These are phyloP conservation scores for Saccharomyces hybrid DNA, from an alignment of 1,139 yeast genomes.

Conservation along the genomic window DNA sequence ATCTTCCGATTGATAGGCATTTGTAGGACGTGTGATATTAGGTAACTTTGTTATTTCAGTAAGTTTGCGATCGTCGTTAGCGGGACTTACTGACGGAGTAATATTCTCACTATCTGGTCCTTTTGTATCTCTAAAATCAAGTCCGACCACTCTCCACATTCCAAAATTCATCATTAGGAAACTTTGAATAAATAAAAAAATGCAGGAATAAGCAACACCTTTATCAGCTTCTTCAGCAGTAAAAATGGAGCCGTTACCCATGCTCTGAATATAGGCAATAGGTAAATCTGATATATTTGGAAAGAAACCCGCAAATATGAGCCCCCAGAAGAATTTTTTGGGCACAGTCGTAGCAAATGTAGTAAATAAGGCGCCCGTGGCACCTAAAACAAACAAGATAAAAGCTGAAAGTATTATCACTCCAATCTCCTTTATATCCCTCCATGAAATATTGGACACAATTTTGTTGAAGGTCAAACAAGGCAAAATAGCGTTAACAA, in stretches of 20 bases:
- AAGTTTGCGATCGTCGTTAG: background rate
- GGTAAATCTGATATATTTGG: slow-evolving; percentile 85
- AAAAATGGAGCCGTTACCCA: slow-evolving; percentile 59
- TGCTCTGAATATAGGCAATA: slow-evolving; percentile 77
- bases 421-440: slow-evolving; percentile 69
- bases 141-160: slow-evolving; percentile 57
- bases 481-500: slow-evolving; percentile 68
- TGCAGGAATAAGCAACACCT: slow-evolving; percentile 80
- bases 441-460: slow-evolving; percentile 58
- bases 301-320: slow-evolving; percentile 63
- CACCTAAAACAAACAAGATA: slow-evolving; percentile 47
- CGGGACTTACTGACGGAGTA: background rate
- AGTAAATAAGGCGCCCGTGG: slow-evolving; percentile 35
- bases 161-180: slow-evolving; percentile 69
- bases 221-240: slow-evolving; percentile 48
- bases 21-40: background rate
- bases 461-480: slow-evolving; percentile 72
- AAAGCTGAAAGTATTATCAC: slow-evolving; percentile 59
- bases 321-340: slow-evolving; percentile 70
- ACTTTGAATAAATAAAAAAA: slow-evolving; percentile 62
- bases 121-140: slow-evolving; percentile 49
- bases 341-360: slow-evolving; percentile 46
- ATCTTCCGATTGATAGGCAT: background rate
- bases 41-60: background rate
- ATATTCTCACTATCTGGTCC: slow-evolving; percentile 7